phyloP scores from a whole-genome alignment of 2,329 filamentous ascomycete genomes.

The Albifimbria verrucaria region DNA sequence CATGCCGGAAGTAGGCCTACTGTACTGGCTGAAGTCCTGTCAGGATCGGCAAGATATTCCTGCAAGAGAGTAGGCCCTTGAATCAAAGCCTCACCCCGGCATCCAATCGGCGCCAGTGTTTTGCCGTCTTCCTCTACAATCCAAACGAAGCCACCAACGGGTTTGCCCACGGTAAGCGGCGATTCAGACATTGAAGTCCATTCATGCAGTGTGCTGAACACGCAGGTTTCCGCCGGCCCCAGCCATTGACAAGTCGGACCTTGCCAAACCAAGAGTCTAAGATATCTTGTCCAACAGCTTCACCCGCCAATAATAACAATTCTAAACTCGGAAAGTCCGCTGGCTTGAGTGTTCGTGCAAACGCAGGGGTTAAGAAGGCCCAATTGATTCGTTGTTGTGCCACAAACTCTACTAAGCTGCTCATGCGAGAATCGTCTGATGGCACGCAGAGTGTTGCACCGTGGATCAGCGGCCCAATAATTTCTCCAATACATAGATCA shows the following conservation, averaged over 20 bases:
- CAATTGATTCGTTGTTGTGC: background rate
- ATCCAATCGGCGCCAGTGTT: slow-evolving; percentile 5
- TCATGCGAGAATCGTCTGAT: slow-evolving; percentile 6
- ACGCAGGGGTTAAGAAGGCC: slow-evolving; percentile 7
- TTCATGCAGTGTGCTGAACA: slow-evolving; percentile 1
- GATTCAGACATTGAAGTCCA: background rate
- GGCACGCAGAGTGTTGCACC: slow-evolving; percentile 11
- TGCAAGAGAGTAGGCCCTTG: slow-evolving; percentile 9
- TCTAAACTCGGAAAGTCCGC: slow-evolving; percentile 8
- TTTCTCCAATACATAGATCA: slow-evolving; percentile 7
- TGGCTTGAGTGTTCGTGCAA: slow-evolving; percentile 5
- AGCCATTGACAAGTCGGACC: slow-evolving; percentile 9
- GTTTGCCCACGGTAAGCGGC: slow-evolving; percentile 1
- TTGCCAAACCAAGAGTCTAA: slow-evolving; percentile 6
- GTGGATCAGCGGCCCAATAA: slow-evolving; percentile 5
- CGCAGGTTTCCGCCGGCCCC: slow-evolving; percentile 8
- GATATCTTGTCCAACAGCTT: slow-evolving; percentile 4
- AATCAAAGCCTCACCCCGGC: slow-evolving; percentile 10
- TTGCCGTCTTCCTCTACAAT: slow-evolving; percentile 5
- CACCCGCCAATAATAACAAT: slow-evolving; percentile 7
- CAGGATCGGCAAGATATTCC: slow-evolving; percentile 6
- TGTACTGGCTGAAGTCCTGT: background rate
- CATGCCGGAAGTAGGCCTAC: background rate
- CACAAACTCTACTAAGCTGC: slow-evolving; percentile 5
- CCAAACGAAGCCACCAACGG: slow-evolving; percentile 5